Evolutionary conservation across 331 rosid species (phyloP).

Genomic region (Dryas integrifolia): DNA sequence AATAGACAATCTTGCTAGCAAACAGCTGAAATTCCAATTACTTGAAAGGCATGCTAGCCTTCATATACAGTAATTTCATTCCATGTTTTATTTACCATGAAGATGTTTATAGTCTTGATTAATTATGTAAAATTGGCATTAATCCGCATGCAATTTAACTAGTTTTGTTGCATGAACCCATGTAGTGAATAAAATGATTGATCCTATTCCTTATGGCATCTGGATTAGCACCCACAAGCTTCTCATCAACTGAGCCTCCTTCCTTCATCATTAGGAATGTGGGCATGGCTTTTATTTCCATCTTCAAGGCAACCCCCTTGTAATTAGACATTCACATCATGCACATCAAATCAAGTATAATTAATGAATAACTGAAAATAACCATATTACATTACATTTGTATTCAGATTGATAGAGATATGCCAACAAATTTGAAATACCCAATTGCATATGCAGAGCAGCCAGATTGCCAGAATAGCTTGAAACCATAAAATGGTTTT

Average conservation of each 20-base stretch:
- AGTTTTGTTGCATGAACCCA: too few species aligned
- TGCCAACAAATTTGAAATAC: slow-evolving; percentile 1
- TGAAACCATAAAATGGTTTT: background rate
- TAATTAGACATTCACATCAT: slow-evolving; percentile 9
- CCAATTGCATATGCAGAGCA: too few species aligned
- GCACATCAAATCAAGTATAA: too few species aligned
- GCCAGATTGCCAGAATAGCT: too few species aligned
- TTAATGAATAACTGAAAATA: background rate
- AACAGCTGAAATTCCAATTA: too few species aligned
- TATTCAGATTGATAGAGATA: slow-evolving; percentile 1
- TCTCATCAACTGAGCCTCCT: slow-evolving; percentile 39
- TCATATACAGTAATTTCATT: too few species aligned
- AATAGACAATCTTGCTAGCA: too few species aligned
- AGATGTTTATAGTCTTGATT: too few species aligned
- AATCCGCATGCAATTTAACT: too few species aligned
- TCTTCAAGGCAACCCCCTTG: slow-evolving; percentile 50
- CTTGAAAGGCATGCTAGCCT: too few species aligned
- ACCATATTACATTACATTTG: background rate
- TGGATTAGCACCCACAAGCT: slow-evolving; percentile 62
- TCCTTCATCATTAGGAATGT: slow-evolving; percentile 46
- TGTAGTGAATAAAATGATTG: background rate
- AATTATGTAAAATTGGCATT: too few species aligned
- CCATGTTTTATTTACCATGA: too few species aligned
- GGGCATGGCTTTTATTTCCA: slow-evolving; percentile 58
- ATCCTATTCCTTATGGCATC: slow-evolving; percentile 45